Percentiles rank a stretch among this genome's conserved stretches.
Conservation (phyloP, 768 basidiomycete genomes). For the Pilatotrama ljubarskyi region DNA sequence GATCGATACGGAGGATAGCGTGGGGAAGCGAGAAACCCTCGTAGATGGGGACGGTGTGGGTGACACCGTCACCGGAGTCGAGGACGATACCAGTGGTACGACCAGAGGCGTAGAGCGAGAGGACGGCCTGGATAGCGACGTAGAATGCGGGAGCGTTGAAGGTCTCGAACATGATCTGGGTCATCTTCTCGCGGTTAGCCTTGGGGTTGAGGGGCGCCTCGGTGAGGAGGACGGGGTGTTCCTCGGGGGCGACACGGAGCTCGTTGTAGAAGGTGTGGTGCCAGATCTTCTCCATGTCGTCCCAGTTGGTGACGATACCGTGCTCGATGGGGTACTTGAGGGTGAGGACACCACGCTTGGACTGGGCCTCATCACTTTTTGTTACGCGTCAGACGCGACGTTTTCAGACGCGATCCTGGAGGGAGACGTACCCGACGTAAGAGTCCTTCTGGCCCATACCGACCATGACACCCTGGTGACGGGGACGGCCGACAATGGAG, state of each 20-base stretch:
- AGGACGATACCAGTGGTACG: slow-evolving; percentile 74
- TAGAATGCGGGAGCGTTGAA: slow-evolving; percentile 94
- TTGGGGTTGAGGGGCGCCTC: slow-evolving; percentile 94
- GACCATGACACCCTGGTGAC: slow-evolving; percentile 76
- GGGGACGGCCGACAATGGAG: slow-evolving; percentile 72
- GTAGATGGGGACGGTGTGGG: slow-evolving; percentile 74
- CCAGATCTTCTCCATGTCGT: slow-evolving; percentile 79
- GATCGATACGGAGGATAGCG: slow-evolving; percentile 67
- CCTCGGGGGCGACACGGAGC: slow-evolving; percentile 89
- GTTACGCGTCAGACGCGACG: neutral
- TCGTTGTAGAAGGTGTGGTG: slow-evolving; percentile 87
- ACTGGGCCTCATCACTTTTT: slow-evolving; percentile 66
- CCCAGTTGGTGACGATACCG: slow-evolving; percentile 76
- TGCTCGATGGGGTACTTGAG: slow-evolving; percentile 73
- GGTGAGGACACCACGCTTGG: slow-evolving; percentile 71
- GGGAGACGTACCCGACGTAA: slow-evolving; percentile 58
- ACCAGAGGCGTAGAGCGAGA: slow-evolving; percentile 74
- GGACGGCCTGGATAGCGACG: slow-evolving; percentile 88
- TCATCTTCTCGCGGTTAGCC: slow-evolving; percentile 92
- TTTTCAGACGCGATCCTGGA: neutral
- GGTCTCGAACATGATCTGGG: slow-evolving; percentile 96
- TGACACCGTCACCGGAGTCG: slow-evolving; percentile 74
- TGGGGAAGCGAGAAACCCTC: slow-evolving; percentile 70
- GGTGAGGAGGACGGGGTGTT: slow-evolving; percentile 89
- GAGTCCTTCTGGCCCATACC: slow-evolving; percentile 80